Percentiles rank a stretch among this genome's conserved stretches.
These are phyloP conservation scores for Fusarium verrucosum DNA, from an alignment of 2,329 filamentous ascomycete genomes.

Conservation along the genomic window DNA sequence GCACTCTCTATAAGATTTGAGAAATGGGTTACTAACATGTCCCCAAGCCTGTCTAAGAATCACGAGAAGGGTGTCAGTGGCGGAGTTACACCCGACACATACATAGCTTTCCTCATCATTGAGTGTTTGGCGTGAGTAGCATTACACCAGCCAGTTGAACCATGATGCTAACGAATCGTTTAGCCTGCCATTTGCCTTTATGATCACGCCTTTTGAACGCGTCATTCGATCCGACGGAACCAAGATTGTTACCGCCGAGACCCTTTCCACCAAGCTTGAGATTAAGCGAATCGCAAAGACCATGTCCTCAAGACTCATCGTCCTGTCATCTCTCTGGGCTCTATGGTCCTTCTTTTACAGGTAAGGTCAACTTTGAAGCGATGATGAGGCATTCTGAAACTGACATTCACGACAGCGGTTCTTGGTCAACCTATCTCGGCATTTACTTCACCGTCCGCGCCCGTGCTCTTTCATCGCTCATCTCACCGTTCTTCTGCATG, in stretches of 20 bases:
- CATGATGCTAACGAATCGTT: not conserved
- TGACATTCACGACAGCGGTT: not conserved
- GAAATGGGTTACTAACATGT: not conserved
- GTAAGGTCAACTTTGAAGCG: accelerated
- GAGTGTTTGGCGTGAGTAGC: conserved; percentile 2
- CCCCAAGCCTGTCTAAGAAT: conserved; percentile 2
- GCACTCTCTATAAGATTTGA: accelerated
- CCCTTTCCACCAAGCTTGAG: conserved; percentile 8
- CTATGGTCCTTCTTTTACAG: conserved; percentile 18
- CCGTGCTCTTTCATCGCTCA: conserved; percentile 2
- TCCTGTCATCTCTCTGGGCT: not conserved
- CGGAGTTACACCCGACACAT: conserved; percentile 7
- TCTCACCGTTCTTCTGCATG: conserved; percentile 23
- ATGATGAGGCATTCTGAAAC: accelerated
- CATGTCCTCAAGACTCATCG: conserved; percentile 10
- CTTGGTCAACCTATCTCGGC: conserved; percentile 16
- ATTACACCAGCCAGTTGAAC: accelerated
- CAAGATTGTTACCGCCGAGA: conserved; percentile 3
- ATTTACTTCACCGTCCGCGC: conserved; percentile 14
- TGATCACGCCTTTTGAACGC: conserved; percentile 11
- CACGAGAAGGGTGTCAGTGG: conserved; percentile 7
- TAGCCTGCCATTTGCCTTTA: conserved; percentile 3
- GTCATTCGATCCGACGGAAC: conserved; percentile 17
- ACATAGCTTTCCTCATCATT: conserved; percentile 14
- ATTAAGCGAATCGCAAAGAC: conserved; percentile 12